Conservation (phyloP, 1,284 basidiomycete genomes). For the Testicularia cyperi region DNA sequence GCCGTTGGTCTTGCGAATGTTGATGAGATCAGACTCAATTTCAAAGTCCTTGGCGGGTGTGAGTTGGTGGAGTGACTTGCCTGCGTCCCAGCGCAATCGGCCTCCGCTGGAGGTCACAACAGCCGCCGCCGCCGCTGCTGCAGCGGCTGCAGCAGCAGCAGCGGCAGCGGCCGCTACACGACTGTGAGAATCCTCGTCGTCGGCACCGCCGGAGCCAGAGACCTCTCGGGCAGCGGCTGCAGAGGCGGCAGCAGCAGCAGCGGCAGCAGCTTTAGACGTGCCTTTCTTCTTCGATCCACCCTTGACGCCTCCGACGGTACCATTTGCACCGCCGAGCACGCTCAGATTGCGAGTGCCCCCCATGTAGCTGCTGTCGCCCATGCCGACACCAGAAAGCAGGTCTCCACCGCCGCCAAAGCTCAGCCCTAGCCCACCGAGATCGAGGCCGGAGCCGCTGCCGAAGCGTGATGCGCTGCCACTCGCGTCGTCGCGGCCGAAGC, state of each 20-base stretch:
- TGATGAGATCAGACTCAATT: slow-evolving; percentile 58
- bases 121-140: slow-evolving; percentile 29
- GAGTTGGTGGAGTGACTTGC: slow-evolving; percentile 54
- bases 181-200: slow-evolving; percentile 41
- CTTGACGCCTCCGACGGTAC: slow-evolving; percentile 24
- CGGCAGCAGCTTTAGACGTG: slow-evolving; percentile 24
- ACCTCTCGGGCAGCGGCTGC: slow-evolving; percentile 38
- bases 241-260: slow-evolving; percentile 24
- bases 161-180: slow-evolving; percentile 27
- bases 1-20: slow-evolving; percentile 54
- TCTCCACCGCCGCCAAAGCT: slow-evolving; percentile 36
- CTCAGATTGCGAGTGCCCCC: slow-evolving; percentile 22
- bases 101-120: slow-evolving; percentile 46
- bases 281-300: slow-evolving; percentile 35
- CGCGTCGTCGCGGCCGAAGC: slow-evolving; percentile 34
- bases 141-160: slow-evolving; percentile 22
- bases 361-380: slow-evolving; percentile 51
- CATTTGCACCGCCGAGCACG: slow-evolving; percentile 23
- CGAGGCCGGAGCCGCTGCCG: slow-evolving; percentile 15
- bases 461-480: slow-evolving; percentile 11
- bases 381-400: slow-evolving; percentile 34
- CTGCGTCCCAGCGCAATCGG: slow-evolving; percentile 54
- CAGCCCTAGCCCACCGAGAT: slow-evolving; percentile 30
- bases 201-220: slow-evolving; percentile 25
- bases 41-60: slow-evolving; percentile 58